Percentiles rank a stretch among this genome's conserved stretches.
Conservation (phyloP, 2,329 filamentous ascomycete genomes). For the Hansfordia pulvinata region DNA sequence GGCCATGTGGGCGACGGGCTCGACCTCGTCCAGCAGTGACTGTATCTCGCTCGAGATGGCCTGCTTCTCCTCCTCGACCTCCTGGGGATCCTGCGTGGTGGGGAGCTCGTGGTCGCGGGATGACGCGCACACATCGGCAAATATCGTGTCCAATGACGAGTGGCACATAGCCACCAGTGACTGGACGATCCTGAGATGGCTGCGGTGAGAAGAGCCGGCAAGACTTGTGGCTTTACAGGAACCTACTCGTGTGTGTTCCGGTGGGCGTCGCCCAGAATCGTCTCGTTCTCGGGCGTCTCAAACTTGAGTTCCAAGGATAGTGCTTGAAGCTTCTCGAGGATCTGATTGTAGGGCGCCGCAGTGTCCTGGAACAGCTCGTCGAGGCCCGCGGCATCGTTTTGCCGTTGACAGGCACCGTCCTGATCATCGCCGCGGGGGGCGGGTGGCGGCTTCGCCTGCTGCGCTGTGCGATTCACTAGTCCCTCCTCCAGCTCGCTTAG, state of each 20-base stretch:
- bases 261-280: conserved; percentile 9
- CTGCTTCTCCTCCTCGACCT: conserved; percentile 8
- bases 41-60: conserved; percentile 15
- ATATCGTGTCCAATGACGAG: conserved; percentile 8
- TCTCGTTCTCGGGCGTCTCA: conserved; percentile 5
- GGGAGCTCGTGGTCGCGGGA: conserved; percentile 3
- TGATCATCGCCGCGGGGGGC: too few species aligned
- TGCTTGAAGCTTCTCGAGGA: conserved; percentile 11
- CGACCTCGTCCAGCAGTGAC: conserved; percentile 19
- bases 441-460: too few species aligned
- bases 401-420: too few species aligned
- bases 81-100: conserved; percentile 2
- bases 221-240: too few species aligned
- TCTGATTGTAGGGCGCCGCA: conserved; percentile 11
- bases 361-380: too few species aligned
- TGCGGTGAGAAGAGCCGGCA: conserved; percentile 2
- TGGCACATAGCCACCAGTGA: conserved; percentile 10
- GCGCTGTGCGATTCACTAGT: too few species aligned
- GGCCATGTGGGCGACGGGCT: conserved; percentile 19
- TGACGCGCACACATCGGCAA: conserved; percentile 6
- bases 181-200: conserved; percentile 7
- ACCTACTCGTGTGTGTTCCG: conserved; percentile 12
- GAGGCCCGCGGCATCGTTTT: too few species aligned
- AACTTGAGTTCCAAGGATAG: conserved; percentile 9
- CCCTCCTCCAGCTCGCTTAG: too few species aligned